These are phyloP conservation scores for Scutellaria galericulata DNA, from an alignment of 257 asterid genomes.

Conservation along the genomic window DNA sequence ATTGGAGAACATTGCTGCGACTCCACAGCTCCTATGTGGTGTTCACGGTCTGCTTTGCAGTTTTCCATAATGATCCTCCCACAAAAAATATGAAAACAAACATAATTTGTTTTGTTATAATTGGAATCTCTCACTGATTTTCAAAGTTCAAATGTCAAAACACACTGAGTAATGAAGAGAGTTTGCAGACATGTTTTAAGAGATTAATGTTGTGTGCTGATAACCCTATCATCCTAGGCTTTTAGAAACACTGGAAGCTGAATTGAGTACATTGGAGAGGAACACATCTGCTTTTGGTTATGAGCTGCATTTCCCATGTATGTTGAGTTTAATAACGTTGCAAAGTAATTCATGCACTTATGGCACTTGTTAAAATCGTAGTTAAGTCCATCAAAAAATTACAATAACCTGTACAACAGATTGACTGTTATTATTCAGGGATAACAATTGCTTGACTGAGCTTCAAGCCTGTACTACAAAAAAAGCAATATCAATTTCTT, in stretches of 20 bases:
- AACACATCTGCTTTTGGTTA: background rate
- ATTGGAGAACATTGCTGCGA: background rate
- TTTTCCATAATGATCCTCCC: no score
- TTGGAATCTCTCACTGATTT: background rate
- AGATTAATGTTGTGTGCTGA: background rate
- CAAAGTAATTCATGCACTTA: background rate
- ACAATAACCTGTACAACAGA: background rate
- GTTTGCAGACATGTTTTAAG: background rate
- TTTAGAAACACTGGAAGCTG: background rate
- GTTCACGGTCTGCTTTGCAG: no score
- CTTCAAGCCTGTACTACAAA: background rate
- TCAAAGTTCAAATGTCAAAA: background rate
- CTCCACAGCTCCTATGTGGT: no score
- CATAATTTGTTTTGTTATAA: no score
- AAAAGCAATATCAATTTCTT: background rate
- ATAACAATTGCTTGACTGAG: background rate
- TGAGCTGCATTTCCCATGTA: background rate
- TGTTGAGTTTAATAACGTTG: background rate
- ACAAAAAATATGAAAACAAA: no score
- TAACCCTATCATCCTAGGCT: background rate
- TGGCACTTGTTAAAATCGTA: background rate
- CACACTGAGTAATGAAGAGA: conserved; percentile 13
- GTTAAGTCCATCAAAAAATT: no score
- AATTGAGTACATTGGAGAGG: background rate
- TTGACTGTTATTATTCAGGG: background rate